Base-by-base conservation (phyloP, 768 basidiomycete species). In the Steccherinum ochraceum region DNA sequence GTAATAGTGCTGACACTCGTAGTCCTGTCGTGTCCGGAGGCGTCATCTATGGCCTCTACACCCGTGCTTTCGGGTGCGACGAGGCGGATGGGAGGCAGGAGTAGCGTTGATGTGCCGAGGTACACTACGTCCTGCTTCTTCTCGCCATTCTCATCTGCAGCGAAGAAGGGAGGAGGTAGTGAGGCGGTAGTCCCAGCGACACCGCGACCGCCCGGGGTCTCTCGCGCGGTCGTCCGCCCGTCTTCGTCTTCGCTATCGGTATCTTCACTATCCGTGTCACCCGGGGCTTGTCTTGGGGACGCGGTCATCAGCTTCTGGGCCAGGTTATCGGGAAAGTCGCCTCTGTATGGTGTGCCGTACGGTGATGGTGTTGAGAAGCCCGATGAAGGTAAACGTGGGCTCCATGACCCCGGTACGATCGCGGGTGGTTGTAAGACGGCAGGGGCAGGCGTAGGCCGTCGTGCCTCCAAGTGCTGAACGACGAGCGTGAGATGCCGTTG, bases 391-490 rank as follows among this genome's bases (percentile, higher is more conserved):
- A 69, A 52, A 2, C 67, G 72, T 26, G 69, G 65, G 40, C 66
- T 69, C 58, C 64, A 66, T 18, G 49, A 45, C 21, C 47, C 50
- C 24, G 66, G 49, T 3, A 64, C 49, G 41, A 64, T 54, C 4
- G 58, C 54, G 18, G 40, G 24, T 20, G 35, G 51, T 46, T 50
- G 13, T 35, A 16, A 16, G 30, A 35, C 30, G 41, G 24, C 12
- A 5, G 64, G 51, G 12, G 58, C 23, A 16, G 59, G 41, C 11
- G 57, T 48, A 19, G 56, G 54, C 10, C 64, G 71, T 13, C 71
- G 69, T 18, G 75, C 73, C 41, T 76, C 73, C 12, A 87, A 66
- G 57, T 86, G 85, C 58, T 92, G 89, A 5, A 89, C 72, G 16
- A 75, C 84, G 23, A 90, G 64, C 12, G 66, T 65, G 23, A 84